Evolutionary conservation across 805 yeast species (phyloP), one percentile per base, ranked within the genome.

Genomic region (Kluyveromyces aestuarii): DNA sequence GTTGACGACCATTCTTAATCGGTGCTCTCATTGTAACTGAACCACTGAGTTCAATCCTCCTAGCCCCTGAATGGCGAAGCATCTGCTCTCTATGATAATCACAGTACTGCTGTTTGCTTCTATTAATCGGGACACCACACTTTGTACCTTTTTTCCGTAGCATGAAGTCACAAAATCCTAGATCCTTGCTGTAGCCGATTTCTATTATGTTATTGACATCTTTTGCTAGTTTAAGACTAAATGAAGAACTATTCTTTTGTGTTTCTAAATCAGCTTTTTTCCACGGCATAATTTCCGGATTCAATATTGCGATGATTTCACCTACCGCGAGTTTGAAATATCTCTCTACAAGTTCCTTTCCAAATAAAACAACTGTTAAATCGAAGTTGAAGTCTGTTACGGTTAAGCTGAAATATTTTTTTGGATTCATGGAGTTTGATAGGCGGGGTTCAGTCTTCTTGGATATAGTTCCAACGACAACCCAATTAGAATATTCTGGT

Each of bases 281-380:
- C 66, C 67, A 61, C 16, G 72, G 67, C 55, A 70, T 77, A 7
- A 88, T 69, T 1, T 68, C 69, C 0, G 99, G 97, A 58, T 90
- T 91, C 46, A 90, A 63, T 1, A 91, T 60, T 0, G 84, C 84
- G 10, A 90, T 64, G 0, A 90, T 65, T 51, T 85, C 88, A 0
- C 98, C 97, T 1, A 80, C 72, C 46, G 79, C 70, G 2, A 89
- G 58, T 53, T 84, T 87, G 81, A 87, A 87, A 63, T 80, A 84
- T 58, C 76, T 78, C 19, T 79, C 77, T 52, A 82, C 82, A 5
- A 88, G 85, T 16, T 72, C 68, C 37, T 60, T 55, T 0, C 82
- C 89, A 60, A 84, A 82, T 2, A 90, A 62, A 49, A 80, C 75
- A 6, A 88, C 58, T 43, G 80, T 77, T 2, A 89, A 63, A 2